These are phyloP conservation scores for Mycena indigotica DNA, from an alignment of 768 basidiomycete species.

Conservation along the genomic window DNA sequence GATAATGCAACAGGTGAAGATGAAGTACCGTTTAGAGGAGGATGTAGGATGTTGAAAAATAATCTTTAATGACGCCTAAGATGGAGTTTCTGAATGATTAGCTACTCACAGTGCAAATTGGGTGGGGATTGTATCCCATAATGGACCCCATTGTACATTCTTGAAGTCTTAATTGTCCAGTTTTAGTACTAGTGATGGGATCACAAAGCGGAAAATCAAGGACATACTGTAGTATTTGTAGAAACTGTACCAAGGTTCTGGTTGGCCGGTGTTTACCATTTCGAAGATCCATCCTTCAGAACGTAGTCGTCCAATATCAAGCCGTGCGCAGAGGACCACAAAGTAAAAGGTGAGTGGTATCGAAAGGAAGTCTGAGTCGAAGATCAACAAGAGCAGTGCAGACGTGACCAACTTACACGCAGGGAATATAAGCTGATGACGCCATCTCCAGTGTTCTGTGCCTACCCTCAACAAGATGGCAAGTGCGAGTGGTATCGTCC, in stretches of 20 bases:
- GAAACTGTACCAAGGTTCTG: slow-evolving; percentile 78
- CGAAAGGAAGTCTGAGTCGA: slow-evolving; percentile 64
- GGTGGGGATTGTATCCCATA: slow-evolving; percentile 88
- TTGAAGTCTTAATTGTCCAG: slow-evolving; percentile 52
- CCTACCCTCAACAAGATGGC: slow-evolving; percentile 79
- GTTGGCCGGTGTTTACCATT: slow-evolving; percentile 39
- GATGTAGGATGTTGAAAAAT: slow-evolving; percentile 84
- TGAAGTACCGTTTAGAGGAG: slow-evolving; percentile 85
- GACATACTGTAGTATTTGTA: slow-evolving; percentile 76
- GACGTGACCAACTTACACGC: slow-evolving; percentile 54
- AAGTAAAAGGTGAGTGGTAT: slow-evolving; percentile 88
- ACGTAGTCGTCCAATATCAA: slow-evolving; percentile 64
- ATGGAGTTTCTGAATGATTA: slow-evolving; percentile 1
- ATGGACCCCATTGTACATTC: slow-evolving; percentile 59
- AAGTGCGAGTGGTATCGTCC: slow-evolving; percentile 77
- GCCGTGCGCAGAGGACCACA: slow-evolving; percentile 61
- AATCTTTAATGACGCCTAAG: slow-evolving; percentile 46
- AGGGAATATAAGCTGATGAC: slow-evolving; percentile 90
- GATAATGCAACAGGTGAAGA: slow-evolving; percentile 51
- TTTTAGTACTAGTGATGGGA: too few species aligned
- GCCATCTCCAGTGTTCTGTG: slow-evolving; percentile 64
- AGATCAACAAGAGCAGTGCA: background rate
- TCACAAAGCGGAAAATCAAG: too few species aligned
- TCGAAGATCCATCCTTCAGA: slow-evolving; percentile 86
- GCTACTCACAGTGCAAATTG: slow-evolving; percentile 89